Conservation (phyloP, 2,329 filamentous ascomycete species). For the Fusarium mexicanum region DNA sequence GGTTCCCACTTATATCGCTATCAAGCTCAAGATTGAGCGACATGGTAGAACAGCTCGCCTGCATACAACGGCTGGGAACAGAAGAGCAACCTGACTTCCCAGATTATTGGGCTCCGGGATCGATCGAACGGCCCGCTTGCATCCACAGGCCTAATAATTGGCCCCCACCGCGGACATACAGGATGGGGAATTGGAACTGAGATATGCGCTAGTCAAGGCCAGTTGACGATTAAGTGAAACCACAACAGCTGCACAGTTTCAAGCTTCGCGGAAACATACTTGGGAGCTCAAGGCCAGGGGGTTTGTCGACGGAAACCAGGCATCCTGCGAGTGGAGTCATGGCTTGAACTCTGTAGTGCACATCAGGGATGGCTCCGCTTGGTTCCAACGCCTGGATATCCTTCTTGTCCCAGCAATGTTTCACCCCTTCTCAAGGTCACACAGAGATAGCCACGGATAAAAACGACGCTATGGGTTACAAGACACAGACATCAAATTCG, state of each 20-base stretch:
- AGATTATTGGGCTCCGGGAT: conserved; percentile 26
- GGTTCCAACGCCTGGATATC: neutral
- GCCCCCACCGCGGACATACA: conserved; percentile 15
- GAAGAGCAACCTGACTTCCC: conserved; percentile 10
- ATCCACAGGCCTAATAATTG: conserved; percentile 22
- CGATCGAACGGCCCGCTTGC: conserved; percentile 30
- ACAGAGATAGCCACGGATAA: neutral
- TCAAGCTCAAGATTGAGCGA: neutral
- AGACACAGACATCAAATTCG: neutral
- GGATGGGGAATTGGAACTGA: conserved; percentile 6
- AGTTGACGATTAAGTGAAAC: conserved; percentile 3
- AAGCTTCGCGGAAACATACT: neutral
- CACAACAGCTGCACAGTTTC: neutral
- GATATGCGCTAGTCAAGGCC: conserved; percentile 14
- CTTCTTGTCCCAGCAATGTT: conserved; percentile 6
- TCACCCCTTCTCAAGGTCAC: conserved; percentile 1
- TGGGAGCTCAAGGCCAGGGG: neutral
- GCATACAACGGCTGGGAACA: neutral
- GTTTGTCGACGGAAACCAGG: neutral
- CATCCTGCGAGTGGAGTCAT: neutral
- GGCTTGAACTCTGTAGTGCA: conserved; percentile 5
- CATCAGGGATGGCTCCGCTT: neutral
- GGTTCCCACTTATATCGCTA: neutral
- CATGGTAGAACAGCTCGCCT: neutral
- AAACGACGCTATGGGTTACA: neutral